Evolutionary conservation across 306 rosid species (phyloP).

Genomic region (Canavalia ensiformis): DNA sequence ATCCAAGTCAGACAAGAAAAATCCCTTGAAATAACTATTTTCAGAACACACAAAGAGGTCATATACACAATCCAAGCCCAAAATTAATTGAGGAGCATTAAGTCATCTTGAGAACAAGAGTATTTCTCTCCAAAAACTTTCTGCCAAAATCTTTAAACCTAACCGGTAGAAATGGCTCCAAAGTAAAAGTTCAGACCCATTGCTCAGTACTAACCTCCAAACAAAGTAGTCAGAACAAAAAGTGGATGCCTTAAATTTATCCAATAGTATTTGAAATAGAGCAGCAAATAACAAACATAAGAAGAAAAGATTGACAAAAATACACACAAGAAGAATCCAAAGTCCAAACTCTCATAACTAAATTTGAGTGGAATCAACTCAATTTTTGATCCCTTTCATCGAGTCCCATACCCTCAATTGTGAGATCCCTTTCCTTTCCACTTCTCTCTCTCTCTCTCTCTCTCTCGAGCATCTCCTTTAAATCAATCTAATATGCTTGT

Average conservation of each 20-base stretch:
- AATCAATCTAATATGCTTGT: too few species aligned
- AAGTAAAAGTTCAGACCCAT: not conserved
- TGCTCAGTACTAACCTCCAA: not conserved
- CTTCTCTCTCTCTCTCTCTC: not conserved
- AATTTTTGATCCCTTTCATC: not conserved
- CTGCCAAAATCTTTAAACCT: not conserved
- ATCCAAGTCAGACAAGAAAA: conserved; percentile 18
- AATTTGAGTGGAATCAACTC: not conserved
- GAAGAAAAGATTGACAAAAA: not conserved
- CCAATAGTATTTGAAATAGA: not conserved
- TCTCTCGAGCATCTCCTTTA: not conserved
- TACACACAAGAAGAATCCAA: not conserved
- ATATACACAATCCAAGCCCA: not conserved
- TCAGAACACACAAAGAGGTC: not conserved
- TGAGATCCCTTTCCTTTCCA: not conserved
- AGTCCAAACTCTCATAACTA: conserved; percentile 1
- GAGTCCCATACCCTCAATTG: not conserved
- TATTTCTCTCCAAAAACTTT: not conserved
- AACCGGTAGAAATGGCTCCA: not conserved
- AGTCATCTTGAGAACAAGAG: not conserved
- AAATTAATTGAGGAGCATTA: not conserved
- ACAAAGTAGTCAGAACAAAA: not conserved
- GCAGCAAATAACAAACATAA: not conserved
- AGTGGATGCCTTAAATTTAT: not conserved
- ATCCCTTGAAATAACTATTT: not conserved